Percentiles rank a stretch among this genome's conserved stretches.
Evolutionary conservation across 495 filamentous ascomycete species (phyloP).

Genomic region (Annulohypoxylon stygium): DNA sequence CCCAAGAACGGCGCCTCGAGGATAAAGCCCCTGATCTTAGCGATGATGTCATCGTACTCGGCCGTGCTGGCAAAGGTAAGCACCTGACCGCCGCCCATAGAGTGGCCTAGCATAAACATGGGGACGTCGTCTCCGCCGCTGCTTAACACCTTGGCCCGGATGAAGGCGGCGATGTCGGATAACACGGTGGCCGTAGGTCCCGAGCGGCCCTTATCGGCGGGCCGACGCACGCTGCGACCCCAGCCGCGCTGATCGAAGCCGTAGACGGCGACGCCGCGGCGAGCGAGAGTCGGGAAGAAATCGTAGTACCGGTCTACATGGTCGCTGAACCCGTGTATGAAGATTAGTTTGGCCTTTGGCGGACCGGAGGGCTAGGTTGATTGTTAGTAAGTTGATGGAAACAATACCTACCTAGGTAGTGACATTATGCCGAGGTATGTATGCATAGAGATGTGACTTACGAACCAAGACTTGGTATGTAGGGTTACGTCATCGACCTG

Average conservation of each 20-base stretch:
- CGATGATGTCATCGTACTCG: conserved; percentile 57
- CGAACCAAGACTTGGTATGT: conserved; percentile 90
- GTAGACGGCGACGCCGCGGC: conserved; percentile 77
- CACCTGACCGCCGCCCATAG: conserved; percentile 82
- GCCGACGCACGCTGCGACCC: conserved; percentile 64
- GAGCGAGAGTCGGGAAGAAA: conserved; percentile 76
- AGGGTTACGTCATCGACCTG: conserved; percentile 70
- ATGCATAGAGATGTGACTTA: conserved; percentile 55
- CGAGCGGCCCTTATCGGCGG: conserved; percentile 71
- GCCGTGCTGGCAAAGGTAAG: conserved; percentile 63
- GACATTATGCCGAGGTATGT: background rate
- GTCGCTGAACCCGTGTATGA: conserved; percentile 91
- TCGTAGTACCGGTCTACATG: conserved; percentile 80
- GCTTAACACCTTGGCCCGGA: conserved; percentile 59
- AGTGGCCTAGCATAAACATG: conserved; percentile 89
- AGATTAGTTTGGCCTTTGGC: conserved; percentile 75
- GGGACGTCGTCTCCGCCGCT: conserved; percentile 58
- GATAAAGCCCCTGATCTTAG: conserved; percentile 73
- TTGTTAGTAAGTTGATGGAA: conserved; percentile 1
- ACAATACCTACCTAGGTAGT: conserved; percentile 15
- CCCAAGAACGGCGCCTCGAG: conserved; percentile 77
- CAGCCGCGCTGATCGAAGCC: conserved; percentile 85
- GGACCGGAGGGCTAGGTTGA: conserved; percentile 61
- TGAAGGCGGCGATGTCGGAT: conserved; percentile 80
- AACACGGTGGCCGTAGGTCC: conserved; percentile 79